Percentiles rank a stretch among this genome's conserved stretches.
These are phyloP conservation scores for Fusarium compactum DNA, from an alignment of 2,329 filamentous ascomycete species.

Conservation along the genomic window DNA sequence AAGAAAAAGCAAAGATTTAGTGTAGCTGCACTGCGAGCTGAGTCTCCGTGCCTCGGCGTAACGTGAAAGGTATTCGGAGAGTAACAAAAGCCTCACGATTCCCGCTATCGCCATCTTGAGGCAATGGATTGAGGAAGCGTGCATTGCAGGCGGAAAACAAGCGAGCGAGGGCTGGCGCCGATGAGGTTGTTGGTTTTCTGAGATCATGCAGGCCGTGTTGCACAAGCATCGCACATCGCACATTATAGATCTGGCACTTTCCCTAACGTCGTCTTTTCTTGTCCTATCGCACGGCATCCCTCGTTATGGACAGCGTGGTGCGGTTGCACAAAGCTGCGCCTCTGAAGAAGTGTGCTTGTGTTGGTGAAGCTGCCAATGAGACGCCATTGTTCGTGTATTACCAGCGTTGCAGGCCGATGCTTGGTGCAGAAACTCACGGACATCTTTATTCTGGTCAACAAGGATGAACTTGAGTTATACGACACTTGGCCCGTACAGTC, in stretches of 20 bases:
- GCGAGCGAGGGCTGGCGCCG: constrained; percentile 45
- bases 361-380: constrained; percentile 41
- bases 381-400: constrained; percentile 38
- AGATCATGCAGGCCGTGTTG: constrained; percentile 48
- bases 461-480: background rate
- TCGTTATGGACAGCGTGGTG: constrained; percentile 31
- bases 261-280: constrained; percentile 34
- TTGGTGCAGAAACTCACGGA: constrained; percentile 33
- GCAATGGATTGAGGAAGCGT: constrained; percentile 22
- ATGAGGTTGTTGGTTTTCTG: constrained; percentile 43
- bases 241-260: constrained; percentile 46
- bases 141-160: constrained; percentile 40
- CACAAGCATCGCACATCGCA: constrained; percentile 40
- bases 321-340: constrained; percentile 39
- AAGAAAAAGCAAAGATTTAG: constrained; percentile 1
- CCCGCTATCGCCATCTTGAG: constrained; percentile 1
- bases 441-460: background rate
- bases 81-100: constrained; percentile 1
- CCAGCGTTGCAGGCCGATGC: constrained; percentile 41
- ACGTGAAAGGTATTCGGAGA: constrained; percentile 17
- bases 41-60: constrained; percentile 2
- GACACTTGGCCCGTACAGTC: constrained; percentile 5
- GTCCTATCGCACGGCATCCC: constrained; percentile 28
- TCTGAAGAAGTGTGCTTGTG: constrained; percentile 27
- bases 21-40: background rate